Base-by-base conservation (phyloP, 768 basidiomycete species). In the Cyclocybe aegerita region DNA sequence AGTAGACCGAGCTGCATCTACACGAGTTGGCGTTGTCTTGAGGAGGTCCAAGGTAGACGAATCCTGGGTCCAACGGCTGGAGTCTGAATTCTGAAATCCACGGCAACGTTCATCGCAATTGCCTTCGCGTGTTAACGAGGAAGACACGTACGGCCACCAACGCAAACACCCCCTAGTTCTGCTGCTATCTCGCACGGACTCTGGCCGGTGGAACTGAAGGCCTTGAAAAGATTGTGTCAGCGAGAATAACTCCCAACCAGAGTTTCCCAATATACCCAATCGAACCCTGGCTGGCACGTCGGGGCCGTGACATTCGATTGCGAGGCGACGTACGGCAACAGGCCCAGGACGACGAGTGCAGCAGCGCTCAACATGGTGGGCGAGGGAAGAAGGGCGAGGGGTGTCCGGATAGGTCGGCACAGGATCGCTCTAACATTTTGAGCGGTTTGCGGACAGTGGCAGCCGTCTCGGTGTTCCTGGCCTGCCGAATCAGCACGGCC, bases 1-100 rank as follows among this genome's bases (percentile, higher is more conserved):
- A 83, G 40, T 75, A 74, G 9, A 82, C 76, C 0, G 78, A 71
- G 55, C 74, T 80, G 61, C 80, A 81, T 53, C 62, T 63, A 59
- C 81, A 82, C n/a, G 53, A n/a, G 46, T 74, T 77, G 11, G 65
- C 71, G 16, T 62, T 53, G 7, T 40, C 52, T 30, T 49, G 9
- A 12, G 61, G 60, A 7, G 78, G 77, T 1, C 75, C 73, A 40
- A 65, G 53, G 54, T 77, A 79, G 11, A 68, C 64, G 23, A 58
- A 64, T 29, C 58, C 62, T 4, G 43, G 36, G 3, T 53, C 58
- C 35, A 73, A 49, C 1, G 74, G 62, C 4, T 57, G 57, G 15
- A 81, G 59, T 4, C 51, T 60, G 54, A 75, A 79, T 12, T 43
- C 64, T 67, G 36, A 17, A 47, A 36, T 43, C n/a, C 14, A 52